Conservation (phyloP, 768 basidiomycete species). For the Russula lepida region DNA sequence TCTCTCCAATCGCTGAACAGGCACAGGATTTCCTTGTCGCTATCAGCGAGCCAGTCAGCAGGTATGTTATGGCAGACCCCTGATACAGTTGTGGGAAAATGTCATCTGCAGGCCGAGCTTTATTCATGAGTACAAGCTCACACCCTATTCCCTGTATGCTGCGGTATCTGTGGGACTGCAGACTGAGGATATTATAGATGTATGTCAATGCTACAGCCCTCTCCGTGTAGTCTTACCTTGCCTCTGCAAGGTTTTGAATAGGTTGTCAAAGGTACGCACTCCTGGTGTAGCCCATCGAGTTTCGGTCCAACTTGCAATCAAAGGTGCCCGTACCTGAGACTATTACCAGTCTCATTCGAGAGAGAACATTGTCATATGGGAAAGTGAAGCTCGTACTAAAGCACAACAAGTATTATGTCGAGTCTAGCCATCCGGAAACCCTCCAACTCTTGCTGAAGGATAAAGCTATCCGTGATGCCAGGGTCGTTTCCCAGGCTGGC, state of each 20-base stretch:
- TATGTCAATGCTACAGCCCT: slow-evolving; percentile 33
- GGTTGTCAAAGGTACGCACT: slow-evolving; percentile 61
- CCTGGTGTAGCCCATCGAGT: neutral
- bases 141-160: slow-evolving; percentile 95
- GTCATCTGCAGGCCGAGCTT: slow-evolving; percentile 68
- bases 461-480: slow-evolving; percentile 71
- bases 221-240: slow-evolving; percentile 29
- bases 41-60: slow-evolving; percentile 96
- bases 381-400: slow-evolving; percentile 98
- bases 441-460: slow-evolving; percentile 85
- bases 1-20: slow-evolving; percentile 95
- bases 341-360: slow-evolving; percentile 80
- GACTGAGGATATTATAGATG: slow-evolving; percentile 97
- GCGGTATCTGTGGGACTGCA: slow-evolving; percentile 97
- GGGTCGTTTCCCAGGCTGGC: slow-evolving; percentile 64
- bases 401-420: slow-evolving; percentile 95
- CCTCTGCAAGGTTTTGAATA: slow-evolving; percentile 58
- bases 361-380: slow-evolving; percentile 92
- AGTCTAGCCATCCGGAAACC: slow-evolving; percentile 91
- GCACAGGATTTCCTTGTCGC: slow-evolving; percentile 98
- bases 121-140: slow-evolving; percentile 99
- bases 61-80: slow-evolving; percentile 46
- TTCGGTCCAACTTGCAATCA: slow-evolving; percentile 1
- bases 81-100: slow-evolving; percentile 27
- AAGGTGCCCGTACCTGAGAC: slow-evolving; percentile 89